A percentile compares a stretch with the other conserved stretches of the same genome.
Evolutionary conservation across 129 eudicot genomes (phyloP).

Genomic region (Flaveria bidentis): DNA sequence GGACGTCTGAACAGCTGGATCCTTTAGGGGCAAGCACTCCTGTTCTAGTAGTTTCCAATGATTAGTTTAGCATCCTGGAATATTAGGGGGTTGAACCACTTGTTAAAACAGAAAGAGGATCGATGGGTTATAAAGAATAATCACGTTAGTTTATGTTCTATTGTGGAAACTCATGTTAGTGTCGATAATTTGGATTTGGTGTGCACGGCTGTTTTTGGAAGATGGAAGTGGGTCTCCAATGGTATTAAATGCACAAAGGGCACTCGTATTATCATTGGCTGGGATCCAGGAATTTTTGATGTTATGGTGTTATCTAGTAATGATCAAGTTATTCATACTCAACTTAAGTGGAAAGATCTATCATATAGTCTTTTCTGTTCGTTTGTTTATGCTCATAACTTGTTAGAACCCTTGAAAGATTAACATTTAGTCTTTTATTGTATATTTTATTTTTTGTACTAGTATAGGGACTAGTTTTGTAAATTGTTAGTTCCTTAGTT

Average conservation of each 20-base stretch:
- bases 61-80: background rate
- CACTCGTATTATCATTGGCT: background rate
- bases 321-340: background rate
- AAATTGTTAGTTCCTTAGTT: too few species aligned
- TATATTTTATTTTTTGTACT: too few species aligned
- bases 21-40: background rate
- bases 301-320: background rate
- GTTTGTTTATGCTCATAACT: too few species aligned
- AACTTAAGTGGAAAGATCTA: background rate
- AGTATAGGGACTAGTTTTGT: too few species aligned
- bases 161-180: background rate
- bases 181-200: background rate
- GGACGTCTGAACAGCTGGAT: too few species aligned
- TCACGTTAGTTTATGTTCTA: background rate
- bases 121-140: background rate
- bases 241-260: background rate
- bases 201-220: background rate
- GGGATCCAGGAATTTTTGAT: background rate
- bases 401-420: too few species aligned
- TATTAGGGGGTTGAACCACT: background rate
- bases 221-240: background rate
- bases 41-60: background rate
- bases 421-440: too few species aligned
- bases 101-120: background rate
- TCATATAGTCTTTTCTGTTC: background rate